Percentiles rank a stretch among this genome's conserved stretches.
These are phyloP conservation scores for Fagopyrum homotropicum DNA, from an alignment of 148 eudicot species.

Conservation along the genomic window DNA sequence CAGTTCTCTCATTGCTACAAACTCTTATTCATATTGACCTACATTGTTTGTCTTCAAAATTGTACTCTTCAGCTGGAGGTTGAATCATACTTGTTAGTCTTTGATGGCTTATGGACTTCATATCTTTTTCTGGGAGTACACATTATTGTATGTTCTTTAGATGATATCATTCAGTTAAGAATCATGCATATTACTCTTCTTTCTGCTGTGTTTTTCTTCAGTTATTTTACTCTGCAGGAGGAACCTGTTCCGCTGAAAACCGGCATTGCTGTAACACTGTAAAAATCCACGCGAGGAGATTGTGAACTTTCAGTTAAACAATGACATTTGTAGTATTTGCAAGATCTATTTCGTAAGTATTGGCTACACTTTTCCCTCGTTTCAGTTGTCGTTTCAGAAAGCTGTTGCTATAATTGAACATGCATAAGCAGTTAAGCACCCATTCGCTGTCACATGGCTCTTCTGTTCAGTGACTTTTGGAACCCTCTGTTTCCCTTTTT, in stretches of 20 bases:
- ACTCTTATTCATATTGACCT: too few relatives aligned
- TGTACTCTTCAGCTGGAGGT: too few relatives aligned
- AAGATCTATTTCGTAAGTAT: background rate
- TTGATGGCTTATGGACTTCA: background rate
- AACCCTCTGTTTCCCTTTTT: background rate
- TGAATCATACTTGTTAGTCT: background rate
- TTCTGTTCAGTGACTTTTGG: conserved; percentile 6
- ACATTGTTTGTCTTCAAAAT: too few relatives aligned
- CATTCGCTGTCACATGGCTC: conserved; percentile 14
- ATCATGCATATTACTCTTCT: background rate
- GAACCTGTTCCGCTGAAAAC: background rate
- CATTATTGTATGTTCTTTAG: too few relatives aligned
- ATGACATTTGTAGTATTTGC: background rate
- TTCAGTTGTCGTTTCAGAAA: background rate
- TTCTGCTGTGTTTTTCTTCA: background rate
- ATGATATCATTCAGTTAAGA: background rate
- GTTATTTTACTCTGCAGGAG: conserved; percentile 5
- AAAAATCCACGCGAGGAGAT: background rate
- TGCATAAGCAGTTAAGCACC: conserved; percentile 6
- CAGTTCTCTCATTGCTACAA: too few relatives aligned
- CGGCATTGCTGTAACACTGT: background rate
- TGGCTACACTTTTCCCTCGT: conserved; percentile 2
- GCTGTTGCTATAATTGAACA: conserved; percentile 10
- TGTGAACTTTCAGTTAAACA: conserved; percentile 1
- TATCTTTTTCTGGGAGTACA: background rate